Evolutionary conservation across 306 rosid species (phyloP).

Genomic region (Rubus parviflorus): DNA sequence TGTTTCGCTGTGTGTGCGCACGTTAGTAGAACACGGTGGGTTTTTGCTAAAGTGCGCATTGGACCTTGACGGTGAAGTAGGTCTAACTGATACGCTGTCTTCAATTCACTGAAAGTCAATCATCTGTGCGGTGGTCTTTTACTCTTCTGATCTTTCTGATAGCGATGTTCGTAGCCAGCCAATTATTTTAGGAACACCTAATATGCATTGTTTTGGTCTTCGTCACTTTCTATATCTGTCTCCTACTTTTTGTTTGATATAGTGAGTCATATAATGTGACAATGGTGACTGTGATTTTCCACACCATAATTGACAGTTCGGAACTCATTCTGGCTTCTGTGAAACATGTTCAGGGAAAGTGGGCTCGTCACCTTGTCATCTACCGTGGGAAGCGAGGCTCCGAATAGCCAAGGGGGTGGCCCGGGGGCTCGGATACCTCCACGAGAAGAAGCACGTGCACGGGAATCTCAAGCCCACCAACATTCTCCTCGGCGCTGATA

Average conservation of each 20-base stretch:
- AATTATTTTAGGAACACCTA: background rate
- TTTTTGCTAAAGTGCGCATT: constrained; percentile 32
- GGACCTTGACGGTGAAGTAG: constrained; percentile 55
- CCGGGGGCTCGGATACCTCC: constrained; percentile 87
- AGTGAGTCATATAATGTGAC: background rate
- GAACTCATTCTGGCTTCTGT: constrained; percentile 1
- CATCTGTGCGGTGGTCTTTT: background rate
- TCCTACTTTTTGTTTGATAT: background rate
- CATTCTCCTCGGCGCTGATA: constrained; percentile 61
- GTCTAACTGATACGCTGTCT: constrained; percentile 40
- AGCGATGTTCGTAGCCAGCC: background rate
- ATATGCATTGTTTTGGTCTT: background rate
- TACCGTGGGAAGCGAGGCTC: constrained; percentile 87
- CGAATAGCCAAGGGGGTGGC: constrained; percentile 91
- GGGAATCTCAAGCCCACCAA: constrained; percentile 89
- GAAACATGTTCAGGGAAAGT: constrained; percentile 61
- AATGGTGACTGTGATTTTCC: background rate
- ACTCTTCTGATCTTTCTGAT: background rate
- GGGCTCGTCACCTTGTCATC: constrained; percentile 94
- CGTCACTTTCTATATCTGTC: constrained; percentile 2
- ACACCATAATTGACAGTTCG: background rate
- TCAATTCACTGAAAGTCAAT: constrained; percentile 55
- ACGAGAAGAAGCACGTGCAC: constrained; percentile 97
- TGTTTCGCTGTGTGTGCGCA: constrained; percentile 14
- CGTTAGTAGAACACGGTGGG: constrained; percentile 1